Percentiles rank a stretch among this genome's conserved stretches.
These are phyloP conservation scores for Volvox reticuliferus DNA, from an alignment of 139 green algal species.

Conservation along the genomic window DNA sequence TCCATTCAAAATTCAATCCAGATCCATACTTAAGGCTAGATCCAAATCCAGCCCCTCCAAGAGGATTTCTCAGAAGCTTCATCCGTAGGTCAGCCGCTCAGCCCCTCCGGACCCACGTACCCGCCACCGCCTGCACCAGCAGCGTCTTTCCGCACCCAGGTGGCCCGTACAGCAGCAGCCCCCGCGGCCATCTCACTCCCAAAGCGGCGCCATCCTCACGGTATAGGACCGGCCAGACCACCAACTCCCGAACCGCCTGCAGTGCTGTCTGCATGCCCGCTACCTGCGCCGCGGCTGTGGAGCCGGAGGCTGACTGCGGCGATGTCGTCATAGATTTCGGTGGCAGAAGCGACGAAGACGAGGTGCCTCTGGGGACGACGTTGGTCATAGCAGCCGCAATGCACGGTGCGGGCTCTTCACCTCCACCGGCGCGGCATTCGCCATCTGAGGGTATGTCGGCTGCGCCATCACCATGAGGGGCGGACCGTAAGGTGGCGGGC, in stretches of 20 bases:
- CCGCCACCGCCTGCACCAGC: slow-evolving; percentile 90
- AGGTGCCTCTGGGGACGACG: not conserved
- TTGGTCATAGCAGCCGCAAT: not conserved
- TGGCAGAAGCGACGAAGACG: not conserved
- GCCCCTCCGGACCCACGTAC: slow-evolving; percentile 27
- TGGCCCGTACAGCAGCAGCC: slow-evolving; percentile 88
- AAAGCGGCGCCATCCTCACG: slow-evolving; percentile 57
- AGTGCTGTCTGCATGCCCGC: slow-evolving; percentile 56
- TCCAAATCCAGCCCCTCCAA: too few species aligned
- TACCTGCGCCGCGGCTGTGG: slow-evolving; percentile 34
- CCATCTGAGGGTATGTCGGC: not conserved
- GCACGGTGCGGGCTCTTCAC: not conserved
- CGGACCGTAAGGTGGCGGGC: not conserved
- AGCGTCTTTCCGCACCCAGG: slow-evolving; percentile 94
- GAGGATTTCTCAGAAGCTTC: too few species aligned
- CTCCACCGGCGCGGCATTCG: not conserved
- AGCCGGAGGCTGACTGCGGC: too few species aligned
- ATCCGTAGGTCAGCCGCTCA: too few species aligned
- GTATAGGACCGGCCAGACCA: slow-evolving; percentile 76
- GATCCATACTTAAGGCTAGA: too few species aligned
- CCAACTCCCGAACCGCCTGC: slow-evolving; percentile 73
- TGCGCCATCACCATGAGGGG: not conserved
- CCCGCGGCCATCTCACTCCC: slow-evolving; percentile 79
- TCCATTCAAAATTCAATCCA: too few species aligned
- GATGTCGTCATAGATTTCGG: too few species aligned